These are phyloP conservation scores for Cucumis melo DNA, from an alignment of 306 rosid genomes.

Conservation along the genomic window DNA sequence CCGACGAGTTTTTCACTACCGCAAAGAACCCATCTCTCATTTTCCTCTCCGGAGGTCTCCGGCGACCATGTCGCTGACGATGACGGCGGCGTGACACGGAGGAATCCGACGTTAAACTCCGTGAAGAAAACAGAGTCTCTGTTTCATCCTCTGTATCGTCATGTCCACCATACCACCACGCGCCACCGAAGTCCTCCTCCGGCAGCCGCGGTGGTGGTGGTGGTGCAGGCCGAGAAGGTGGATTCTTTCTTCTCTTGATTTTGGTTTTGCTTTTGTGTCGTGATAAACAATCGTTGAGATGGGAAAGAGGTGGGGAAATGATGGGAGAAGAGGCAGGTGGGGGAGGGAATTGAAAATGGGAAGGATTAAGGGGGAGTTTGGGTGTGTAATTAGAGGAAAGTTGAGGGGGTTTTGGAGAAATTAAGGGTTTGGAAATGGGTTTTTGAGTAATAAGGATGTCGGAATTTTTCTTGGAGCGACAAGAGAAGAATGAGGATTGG, in stretches of 20 bases:
- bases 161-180: constrained; percentile 61
- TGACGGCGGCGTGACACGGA: constrained; percentile 34
- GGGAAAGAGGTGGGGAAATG: constrained; percentile 17
- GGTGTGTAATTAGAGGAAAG: constrained; percentile 18
- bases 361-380: constrained; percentile 21
- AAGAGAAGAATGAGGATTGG: constrained; percentile 63
- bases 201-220: neutral
- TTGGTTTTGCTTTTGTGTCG: neutral
- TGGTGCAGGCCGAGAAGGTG: neutral
- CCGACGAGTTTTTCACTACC: constrained; percentile 74
- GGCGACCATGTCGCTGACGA: neutral
- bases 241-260: neutral
- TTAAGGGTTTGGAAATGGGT: constrained; percentile 19
- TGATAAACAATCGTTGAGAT: neutral
- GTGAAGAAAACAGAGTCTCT: constrained; percentile 68
- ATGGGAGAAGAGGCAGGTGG: constrained; percentile 36
- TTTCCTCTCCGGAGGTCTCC: constrained; percentile 28
- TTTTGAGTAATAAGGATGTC: constrained; percentile 38
- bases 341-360: neutral
- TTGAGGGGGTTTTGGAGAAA: constrained; percentile 27
- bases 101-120: constrained; percentile 56
- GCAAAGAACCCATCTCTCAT: constrained; percentile 73
- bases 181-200: constrained; percentile 17
- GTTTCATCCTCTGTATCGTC: constrained; percentile 49
- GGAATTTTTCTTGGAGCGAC: constrained; percentile 41